Percentiles rank a stretch among this genome's conserved stretches.
Conservation (phyloP, 2,329 filamentous ascomycete genomes). For the Aureobasidium vineae region DNA sequence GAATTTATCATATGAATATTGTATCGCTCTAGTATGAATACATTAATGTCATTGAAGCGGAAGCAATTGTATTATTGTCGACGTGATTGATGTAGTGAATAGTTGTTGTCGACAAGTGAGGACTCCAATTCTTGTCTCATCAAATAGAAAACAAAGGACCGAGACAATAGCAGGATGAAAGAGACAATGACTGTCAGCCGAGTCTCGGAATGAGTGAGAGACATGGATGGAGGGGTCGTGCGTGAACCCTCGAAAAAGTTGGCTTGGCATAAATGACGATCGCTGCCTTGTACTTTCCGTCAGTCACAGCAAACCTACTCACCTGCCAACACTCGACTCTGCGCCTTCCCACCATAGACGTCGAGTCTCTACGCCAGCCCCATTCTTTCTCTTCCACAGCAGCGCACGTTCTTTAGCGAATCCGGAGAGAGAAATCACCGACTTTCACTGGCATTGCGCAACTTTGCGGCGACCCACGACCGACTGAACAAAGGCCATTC, state of each 20-base stretch:
- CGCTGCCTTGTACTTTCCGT: slow-evolving; percentile 16
- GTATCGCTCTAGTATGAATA: neutral
- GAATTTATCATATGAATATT: neutral
- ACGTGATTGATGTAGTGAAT: neutral
- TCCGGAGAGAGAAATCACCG: neutral
- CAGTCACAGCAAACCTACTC: slow-evolving; percentile 1
- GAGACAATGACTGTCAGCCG: neutral
- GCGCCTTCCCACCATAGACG: neutral
- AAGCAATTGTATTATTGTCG: neutral
- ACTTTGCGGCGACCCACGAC: neutral
- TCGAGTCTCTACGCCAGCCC: neutral
- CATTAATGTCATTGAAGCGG: neutral
- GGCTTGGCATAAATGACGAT: slow-evolving; percentile 11
- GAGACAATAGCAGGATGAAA: slow-evolving; percentile 1
- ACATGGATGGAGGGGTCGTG: neutral
- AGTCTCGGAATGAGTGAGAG: neutral
- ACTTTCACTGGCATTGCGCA: neutral
- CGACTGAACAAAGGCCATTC: slow-evolving; percentile 23
- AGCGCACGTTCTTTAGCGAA: neutral
- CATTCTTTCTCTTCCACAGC: neutral
- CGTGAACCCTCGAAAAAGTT: neutral
- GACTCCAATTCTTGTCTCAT: neutral
- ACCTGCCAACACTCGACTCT: neutral
- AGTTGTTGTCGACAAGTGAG: neutral
- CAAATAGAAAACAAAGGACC: neutral